phyloP scores from a whole-genome alignment of 345 rosid species.

The Camelina neglecta region DNA sequence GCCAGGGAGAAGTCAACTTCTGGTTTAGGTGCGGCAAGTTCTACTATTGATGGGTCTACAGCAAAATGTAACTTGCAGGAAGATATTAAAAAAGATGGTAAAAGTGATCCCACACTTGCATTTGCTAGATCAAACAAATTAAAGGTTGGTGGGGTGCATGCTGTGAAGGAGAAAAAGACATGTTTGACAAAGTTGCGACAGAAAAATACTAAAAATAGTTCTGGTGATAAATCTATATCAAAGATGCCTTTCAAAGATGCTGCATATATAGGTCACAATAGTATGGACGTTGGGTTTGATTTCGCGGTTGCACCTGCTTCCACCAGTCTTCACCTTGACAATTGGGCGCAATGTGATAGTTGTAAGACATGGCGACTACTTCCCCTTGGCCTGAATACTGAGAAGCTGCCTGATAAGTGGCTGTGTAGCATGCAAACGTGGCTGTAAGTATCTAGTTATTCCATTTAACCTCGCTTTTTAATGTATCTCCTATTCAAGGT shows the following conservation, averaged over 20 bases:
- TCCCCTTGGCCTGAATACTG: slow-evolving; percentile 54
- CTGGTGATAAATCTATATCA: slow-evolving; percentile 39
- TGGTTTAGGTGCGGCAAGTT: slow-evolving; percentile 38
- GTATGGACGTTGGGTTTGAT: slow-evolving; percentile 41
- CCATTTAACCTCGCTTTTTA: neutral
- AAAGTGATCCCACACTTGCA: slow-evolving; percentile 33
- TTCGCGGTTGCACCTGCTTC: slow-evolving; percentile 45
- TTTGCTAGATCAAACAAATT: slow-evolving; percentile 36
- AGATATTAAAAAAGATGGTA: slow-evolving; percentile 38
- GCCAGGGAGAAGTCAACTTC: slow-evolving; percentile 44
- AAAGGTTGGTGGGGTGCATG: slow-evolving; percentile 40
- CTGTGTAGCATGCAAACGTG: slow-evolving; percentile 75
- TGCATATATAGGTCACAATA: slow-evolving; percentile 30
- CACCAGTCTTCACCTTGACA: slow-evolving; percentile 45
- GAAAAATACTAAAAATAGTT: slow-evolving; percentile 39
- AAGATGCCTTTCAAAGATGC: slow-evolving; percentile 42
- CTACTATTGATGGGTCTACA: slow-evolving; percentile 41
- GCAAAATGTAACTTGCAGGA: slow-evolving; percentile 49
- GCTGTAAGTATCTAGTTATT: slow-evolving; percentile 66
- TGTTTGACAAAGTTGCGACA: slow-evolving; percentile 44
- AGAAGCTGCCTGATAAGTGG: slow-evolving; percentile 76
- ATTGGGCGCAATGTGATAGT: slow-evolving; percentile 69
- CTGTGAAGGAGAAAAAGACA: slow-evolving; percentile 38
- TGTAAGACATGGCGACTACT: slow-evolving; percentile 79
- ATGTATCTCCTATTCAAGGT: neutral